Conservation (phyloP, 441 rosid genomes). For the Rhodomyrtus psidioides region DNA sequence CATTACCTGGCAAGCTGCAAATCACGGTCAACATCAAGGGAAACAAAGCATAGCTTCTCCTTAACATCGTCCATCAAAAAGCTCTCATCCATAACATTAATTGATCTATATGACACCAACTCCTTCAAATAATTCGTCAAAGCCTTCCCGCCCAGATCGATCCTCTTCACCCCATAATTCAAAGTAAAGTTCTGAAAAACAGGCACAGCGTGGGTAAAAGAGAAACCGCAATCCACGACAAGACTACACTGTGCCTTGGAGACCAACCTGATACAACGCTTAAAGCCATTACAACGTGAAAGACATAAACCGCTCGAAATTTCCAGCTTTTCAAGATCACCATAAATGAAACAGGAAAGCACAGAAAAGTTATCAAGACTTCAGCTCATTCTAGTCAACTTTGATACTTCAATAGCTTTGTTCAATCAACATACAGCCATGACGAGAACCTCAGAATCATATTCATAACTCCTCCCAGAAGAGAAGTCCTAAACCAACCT, state of each 20-base stretch:
- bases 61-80: conserved; percentile 86
- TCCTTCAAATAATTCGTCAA: conserved; percentile 90
- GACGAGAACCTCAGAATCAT: neutral
- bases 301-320: neutral
- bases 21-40: conserved; percentile 70
- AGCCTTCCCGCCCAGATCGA: conserved; percentile 91
- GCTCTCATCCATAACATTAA: conserved; percentile 85
- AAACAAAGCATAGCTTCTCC: conserved; percentile 91
- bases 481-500: neutral
- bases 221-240: conserved; percentile 89
- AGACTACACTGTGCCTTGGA: conserved; percentile 69
- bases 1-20: conserved; percentile 49
- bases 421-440: neutral
- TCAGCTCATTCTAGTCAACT: neutral
- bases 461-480: neutral
- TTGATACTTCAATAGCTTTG: neutral
- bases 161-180: conserved; percentile 67
- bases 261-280: conserved; percentile 38
- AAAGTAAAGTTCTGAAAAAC: conserved; percentile 70
- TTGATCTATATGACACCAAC: conserved; percentile 66
- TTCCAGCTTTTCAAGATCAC: neutral
- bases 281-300: neutral
- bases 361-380: neutral
- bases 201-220: conserved; percentile 89
- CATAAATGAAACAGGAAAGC: neutral